These are phyloP conservation scores for Plenodomus tracheiphilus DNA, from an alignment of 2,329 filamentous ascomycete species.

Conservation along the genomic window DNA sequence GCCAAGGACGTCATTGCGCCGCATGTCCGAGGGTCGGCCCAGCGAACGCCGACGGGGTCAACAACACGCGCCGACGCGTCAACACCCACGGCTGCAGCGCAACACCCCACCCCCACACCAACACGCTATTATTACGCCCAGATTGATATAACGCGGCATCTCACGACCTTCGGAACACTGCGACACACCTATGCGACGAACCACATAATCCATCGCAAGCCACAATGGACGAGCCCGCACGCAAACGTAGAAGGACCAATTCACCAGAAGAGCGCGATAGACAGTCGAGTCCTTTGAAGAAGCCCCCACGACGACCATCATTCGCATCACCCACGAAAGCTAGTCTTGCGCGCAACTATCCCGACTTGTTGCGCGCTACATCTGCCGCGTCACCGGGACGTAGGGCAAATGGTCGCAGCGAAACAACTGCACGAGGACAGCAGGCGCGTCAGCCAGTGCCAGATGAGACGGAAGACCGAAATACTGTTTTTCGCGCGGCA, in stretches of 20 bases:
- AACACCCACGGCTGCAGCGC: constrained; percentile 10
- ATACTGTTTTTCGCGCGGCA: constrained; percentile 15
- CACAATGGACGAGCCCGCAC: constrained; percentile 37
- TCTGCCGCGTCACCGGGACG: constrained; percentile 12
- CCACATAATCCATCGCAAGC: background rate
- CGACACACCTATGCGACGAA: background rate
- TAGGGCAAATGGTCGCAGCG: constrained; percentile 13
- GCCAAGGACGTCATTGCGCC: constrained; percentile 37
- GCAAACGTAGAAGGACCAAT: constrained; percentile 41
- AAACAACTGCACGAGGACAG: constrained; percentile 19
- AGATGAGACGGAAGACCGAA: constrained; percentile 12
- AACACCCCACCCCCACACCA: constrained; percentile 6
- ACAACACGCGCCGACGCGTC: constrained; percentile 37
- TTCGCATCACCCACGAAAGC: constrained; percentile 47
- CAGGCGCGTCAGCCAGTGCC: constrained; percentile 24
- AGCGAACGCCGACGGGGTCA: constrained; percentile 22
- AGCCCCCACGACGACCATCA: constrained; percentile 40
- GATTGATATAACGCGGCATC: background rate
- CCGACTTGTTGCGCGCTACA: constrained; percentile 30
- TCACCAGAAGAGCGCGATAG: constrained; percentile 26
- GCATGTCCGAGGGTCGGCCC: constrained; percentile 30
- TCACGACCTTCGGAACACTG: background rate
- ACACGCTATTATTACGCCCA: background rate
- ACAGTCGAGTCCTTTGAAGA: constrained; percentile 30
- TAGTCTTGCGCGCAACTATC: constrained; percentile 45